Conservation (phyloP, 1,139 yeast genomes). For the Geotrichum candidum region DNA sequence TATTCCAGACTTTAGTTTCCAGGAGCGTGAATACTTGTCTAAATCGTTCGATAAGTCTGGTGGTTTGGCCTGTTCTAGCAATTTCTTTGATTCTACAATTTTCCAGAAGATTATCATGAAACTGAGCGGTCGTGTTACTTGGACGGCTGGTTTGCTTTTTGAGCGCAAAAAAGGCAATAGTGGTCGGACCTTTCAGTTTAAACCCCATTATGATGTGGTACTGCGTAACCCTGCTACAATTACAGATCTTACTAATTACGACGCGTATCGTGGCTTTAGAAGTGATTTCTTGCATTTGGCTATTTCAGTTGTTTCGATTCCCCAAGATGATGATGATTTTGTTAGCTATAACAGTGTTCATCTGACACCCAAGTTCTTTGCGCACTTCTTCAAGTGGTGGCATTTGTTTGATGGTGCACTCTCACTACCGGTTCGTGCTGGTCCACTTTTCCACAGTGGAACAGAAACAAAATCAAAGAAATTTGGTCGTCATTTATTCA, state of each 20-base stretch:
- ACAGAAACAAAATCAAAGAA: conserved; percentile 42
- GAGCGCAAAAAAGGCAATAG: conserved; percentile 36
- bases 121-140: conserved; percentile 45
- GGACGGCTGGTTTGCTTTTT: conserved; percentile 47
- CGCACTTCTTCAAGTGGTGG: conserved; percentile 84
- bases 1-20: conserved; percentile 44
- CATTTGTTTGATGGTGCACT: conserved; percentile 59
- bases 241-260: conserved; percentile 44
- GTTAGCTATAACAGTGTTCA: conserved; percentile 60
- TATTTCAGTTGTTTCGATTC: conserved; percentile 53
- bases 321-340: conserved; percentile 20
- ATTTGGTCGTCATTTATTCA: conserved; percentile 71
- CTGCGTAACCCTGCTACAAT: conserved; percentile 61
- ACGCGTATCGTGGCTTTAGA: conserved; percentile 74
- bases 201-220: conserved; percentile 66
- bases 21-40: conserved; percentile 32
- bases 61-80: conserved; percentile 23
- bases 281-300: conserved; percentile 77
- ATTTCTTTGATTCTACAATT: conserved; percentile 25
- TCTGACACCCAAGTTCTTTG: conserved; percentile 62
- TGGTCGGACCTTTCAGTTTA: conserved; percentile 48
- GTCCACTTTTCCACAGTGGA: conserved; percentile 53
- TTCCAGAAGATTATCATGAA: conserved; percentile 48
- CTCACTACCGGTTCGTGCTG: conserved; percentile 71
- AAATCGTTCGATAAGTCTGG: conserved; percentile 22